These are phyloP conservation scores for Hypocrella siamensis DNA, from an alignment of 2,329 filamentous ascomycete genomes.

Conservation along the genomic window DNA sequence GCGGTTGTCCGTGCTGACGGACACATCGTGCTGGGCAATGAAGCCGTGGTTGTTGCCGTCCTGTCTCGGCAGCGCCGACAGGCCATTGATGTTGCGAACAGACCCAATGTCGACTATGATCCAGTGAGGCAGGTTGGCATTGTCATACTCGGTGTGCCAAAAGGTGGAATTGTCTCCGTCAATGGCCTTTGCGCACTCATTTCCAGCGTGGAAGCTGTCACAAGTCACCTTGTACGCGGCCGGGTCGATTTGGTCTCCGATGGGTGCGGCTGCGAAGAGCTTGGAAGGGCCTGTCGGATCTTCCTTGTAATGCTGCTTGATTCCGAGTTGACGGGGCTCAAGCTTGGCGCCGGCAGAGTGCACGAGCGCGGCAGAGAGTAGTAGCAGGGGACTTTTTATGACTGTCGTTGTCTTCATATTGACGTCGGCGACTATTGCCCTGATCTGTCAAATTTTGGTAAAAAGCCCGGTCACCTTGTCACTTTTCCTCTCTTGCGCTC, in stretches of 20 bases:
- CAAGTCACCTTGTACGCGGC: slow-evolving; percentile 12
- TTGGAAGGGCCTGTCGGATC: slow-evolving; percentile 1
- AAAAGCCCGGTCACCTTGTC: too few species aligned
- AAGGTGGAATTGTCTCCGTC: slow-evolving; percentile 13
- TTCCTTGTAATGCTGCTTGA: slow-evolving; percentile 2
- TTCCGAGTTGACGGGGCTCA: neutral
- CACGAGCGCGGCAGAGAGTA: too few species aligned
- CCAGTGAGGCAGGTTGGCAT: slow-evolving; percentile 10
- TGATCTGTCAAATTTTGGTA: too few species aligned
- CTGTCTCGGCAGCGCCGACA: slow-evolving; percentile 15
- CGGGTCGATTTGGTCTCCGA: slow-evolving; percentile 3
- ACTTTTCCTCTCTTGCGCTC: too few species aligned
- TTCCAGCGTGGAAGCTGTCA: slow-evolving; percentile 12
- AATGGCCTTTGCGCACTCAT: slow-evolving; percentile 12
- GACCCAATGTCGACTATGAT: slow-evolving; percentile 15
- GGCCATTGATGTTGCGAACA: slow-evolving; percentile 11
- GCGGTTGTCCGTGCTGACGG: slow-evolving; percentile 12
- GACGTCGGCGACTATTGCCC: too few species aligned
- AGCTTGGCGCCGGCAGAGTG: too few species aligned
- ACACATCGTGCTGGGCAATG: slow-evolving; percentile 13
- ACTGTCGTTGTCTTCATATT: too few species aligned
- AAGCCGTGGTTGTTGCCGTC: slow-evolving; percentile 10
- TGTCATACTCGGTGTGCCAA: slow-evolving; percentile 11
- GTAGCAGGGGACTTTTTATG: too few species aligned
- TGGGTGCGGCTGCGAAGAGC: slow-evolving; percentile 2